Conservation (phyloP, 208 protist genomes). For the Trypanosoma cruzi region DNA sequence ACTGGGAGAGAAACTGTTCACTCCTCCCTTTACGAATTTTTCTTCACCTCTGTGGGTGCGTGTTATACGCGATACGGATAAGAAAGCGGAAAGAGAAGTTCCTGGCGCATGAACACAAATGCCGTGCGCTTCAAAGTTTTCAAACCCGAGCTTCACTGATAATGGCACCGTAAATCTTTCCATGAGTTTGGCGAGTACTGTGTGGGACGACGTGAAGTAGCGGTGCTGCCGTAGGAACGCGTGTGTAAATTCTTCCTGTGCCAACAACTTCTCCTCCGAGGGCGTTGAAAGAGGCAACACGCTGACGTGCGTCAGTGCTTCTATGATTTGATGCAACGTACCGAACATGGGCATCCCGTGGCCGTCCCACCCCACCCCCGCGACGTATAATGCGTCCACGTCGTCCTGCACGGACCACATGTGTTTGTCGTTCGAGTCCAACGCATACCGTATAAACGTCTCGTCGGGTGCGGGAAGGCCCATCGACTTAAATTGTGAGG, state of each 20-base stretch:
- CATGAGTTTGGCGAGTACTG: constrained; percentile 61
- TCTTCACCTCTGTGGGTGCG: neutral
- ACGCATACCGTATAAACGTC: constrained; percentile 29
- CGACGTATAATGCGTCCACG: constrained; percentile 36
- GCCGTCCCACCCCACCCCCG: constrained; percentile 21
- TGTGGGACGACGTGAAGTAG: constrained; percentile 46
- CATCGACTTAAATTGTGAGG: constrained; percentile 6
- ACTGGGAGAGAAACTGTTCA: constrained; percentile 43
- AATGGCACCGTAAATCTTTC: constrained; percentile 58
- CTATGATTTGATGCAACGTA: constrained; percentile 64
- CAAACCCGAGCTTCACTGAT: constrained; percentile 43
- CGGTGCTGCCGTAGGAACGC: constrained; percentile 64
- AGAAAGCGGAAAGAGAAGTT: neutral
- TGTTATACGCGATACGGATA: neutral
- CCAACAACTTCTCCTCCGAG: constrained; percentile 14
- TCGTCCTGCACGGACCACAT: constrained; percentile 61
- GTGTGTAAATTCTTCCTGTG: constrained; percentile 26
- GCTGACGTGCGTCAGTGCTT: constrained; percentile 61
- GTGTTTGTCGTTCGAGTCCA: constrained; percentile 35
- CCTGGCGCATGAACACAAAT: constrained; percentile 48
- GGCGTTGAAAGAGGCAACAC: constrained; percentile 23
- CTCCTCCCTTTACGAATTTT: constrained; percentile 13
- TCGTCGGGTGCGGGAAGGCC: constrained; percentile 6
- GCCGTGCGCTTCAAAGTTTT: constrained; percentile 46
- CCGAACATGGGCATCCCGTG: constrained; percentile 43